These are phyloP conservation scores for Baeospora myosura DNA, from an alignment of 1,284 basidiomycete species.

Conservation along the genomic window DNA sequence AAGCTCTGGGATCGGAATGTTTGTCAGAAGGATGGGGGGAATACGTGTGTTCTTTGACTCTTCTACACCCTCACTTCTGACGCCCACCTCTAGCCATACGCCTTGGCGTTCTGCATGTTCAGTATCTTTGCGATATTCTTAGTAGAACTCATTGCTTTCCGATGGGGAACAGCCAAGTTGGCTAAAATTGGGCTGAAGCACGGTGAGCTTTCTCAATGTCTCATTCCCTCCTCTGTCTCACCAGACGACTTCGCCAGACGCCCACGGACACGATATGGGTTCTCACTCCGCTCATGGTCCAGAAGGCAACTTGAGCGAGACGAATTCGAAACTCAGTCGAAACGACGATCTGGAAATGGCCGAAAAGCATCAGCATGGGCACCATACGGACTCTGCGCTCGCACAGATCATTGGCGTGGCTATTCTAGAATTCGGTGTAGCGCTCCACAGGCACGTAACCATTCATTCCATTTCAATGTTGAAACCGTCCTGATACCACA, in stretches of 20 bases:
- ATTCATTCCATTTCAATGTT: neutral
- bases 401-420: conserved; percentile 83
- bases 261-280: conserved; percentile 59
- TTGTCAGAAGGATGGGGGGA: conserved; percentile 62
- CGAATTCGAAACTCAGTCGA: neutral
- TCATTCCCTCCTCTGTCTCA: conserved; percentile 5
- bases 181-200: conserved; percentile 44
- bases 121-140: conserved; percentile 83
- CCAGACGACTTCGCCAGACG: conserved; percentile 31
- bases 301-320: conserved; percentile 27
- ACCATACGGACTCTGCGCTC: conserved; percentile 32
- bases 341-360: conserved; percentile 12
- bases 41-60: conserved; percentile 51
- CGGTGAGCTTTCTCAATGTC: conserved; percentile 30
- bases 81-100: conserved; percentile 27
- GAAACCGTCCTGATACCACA: neutral
- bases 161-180: conserved; percentile 67
- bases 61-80: neutral
- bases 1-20: conserved; percentile 67
- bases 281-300: conserved; percentile 68
- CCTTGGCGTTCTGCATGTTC: conserved; percentile 72
- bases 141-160: conserved; percentile 78
- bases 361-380: conserved; percentile 10
- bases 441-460: conserved; percentile 65
- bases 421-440: conserved; percentile 88